Evolutionary conservation across 1,139 yeast genomes (phyloP).

Genomic region (Blastobotrys buckinghamii): DNA sequence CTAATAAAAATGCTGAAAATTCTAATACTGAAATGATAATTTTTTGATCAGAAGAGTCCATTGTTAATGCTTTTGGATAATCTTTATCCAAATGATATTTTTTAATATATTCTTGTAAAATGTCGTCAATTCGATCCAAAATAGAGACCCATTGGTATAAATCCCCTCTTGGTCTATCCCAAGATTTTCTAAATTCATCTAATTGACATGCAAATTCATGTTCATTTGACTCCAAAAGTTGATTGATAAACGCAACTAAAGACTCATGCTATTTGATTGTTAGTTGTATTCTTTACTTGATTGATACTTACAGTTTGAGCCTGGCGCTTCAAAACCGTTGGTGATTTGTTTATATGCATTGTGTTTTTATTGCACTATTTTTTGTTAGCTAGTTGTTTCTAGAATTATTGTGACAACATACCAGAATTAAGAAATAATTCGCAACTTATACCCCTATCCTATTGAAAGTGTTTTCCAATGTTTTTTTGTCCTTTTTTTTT

Average conservation of each 20-base stretch:
- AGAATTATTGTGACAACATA: neutral
- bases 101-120: slow-evolving; percentile 48
- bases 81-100: slow-evolving; percentile 50
- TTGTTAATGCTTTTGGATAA: slow-evolving; percentile 41
- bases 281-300: neutral
- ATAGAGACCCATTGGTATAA: slow-evolving; percentile 72
- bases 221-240: slow-evolving; percentile 33
- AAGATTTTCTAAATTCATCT: slow-evolving; percentile 32
- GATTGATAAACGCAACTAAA: slow-evolving; percentile 38
- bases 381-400: neutral
- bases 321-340: slow-evolving; percentile 26
- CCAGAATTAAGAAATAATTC: neutral
- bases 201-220: slow-evolving; percentile 36
- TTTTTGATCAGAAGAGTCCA: slow-evolving; percentile 44
- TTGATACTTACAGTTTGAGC: slow-evolving; percentile 13
- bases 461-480: neutral
- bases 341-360: slow-evolving; percentile 25
- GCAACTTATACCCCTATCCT: neutral
- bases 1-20: slow-evolving; percentile 60
- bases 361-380: neutral
- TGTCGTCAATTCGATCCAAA: slow-evolving; percentile 66
- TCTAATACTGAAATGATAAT: slow-evolving; percentile 49
- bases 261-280: slow-evolving; percentile 34
- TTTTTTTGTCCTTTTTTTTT: neutral
- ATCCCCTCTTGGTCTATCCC: slow-evolving; percentile 72